A percentile compares a stretch with the other conserved stretches of the same genome.
phyloP scores from a whole-genome alignment of 139 green algal genomes.

The Eudorina sp. region DNA sequence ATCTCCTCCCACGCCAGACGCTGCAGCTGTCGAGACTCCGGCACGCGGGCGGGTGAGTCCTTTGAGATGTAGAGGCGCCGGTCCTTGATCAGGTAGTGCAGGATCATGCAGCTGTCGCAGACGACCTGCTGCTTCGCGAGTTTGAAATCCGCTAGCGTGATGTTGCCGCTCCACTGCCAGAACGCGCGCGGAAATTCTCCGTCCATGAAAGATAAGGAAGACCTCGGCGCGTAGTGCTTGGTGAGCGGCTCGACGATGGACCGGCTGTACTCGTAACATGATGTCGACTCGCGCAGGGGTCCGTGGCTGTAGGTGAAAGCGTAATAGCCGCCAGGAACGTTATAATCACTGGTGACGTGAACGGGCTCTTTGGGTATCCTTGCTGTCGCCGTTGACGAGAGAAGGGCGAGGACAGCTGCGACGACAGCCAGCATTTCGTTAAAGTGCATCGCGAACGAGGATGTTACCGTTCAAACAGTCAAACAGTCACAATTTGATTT shows the following conservation, averaged over 20 bases:
- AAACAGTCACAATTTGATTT: too few relatives aligned
- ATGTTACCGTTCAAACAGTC: too few relatives aligned
- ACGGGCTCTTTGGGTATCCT: neutral
- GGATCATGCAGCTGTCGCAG: constrained; percentile 46
- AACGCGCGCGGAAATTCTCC: neutral
- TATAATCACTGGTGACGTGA: neutral
- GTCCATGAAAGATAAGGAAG: neutral
- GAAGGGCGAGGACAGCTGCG: too few relatives aligned
- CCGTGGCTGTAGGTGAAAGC: neutral
- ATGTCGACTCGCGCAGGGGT: neutral
- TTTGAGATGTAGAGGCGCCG: neutral
- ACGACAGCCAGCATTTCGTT: too few relatives aligned
- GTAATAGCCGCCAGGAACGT: neutral
- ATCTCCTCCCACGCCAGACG: constrained; percentile 31
- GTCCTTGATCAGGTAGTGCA: constrained; percentile 43
- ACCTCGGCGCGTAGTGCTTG: neutral
- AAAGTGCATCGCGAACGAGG: too few relatives aligned
- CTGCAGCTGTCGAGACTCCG: neutral
- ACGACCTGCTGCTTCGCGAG: neutral
- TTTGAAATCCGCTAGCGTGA: neutral
- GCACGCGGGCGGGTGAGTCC: neutral
- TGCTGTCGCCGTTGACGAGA: too few relatives aligned
- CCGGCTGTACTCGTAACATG: neutral
- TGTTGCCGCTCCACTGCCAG: neutral
- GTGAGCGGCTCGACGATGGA: neutral